Evolutionary conservation across 495 filamentous ascomycete genomes (phyloP), one percentile per base, ranked within the genome.

Genomic region (Penicillium maclennaniae): DNA sequence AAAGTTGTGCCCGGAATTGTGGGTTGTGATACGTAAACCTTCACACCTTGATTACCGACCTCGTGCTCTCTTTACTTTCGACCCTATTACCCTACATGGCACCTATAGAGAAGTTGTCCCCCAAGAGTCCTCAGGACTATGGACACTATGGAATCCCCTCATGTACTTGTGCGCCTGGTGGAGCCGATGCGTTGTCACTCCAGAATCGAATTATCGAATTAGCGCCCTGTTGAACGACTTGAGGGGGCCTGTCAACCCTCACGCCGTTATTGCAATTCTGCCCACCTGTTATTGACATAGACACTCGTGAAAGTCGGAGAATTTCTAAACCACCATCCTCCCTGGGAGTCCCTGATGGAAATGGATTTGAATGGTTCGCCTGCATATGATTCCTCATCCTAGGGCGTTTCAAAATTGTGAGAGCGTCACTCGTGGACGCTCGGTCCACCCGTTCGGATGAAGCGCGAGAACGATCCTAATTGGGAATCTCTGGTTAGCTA

Each of bases 371-470:
- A n/a, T n/a, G n/a, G 23, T 23, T 49, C 41, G 47, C 23, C 40
- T 51, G 51, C 51, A 59, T 28, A n/a, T 53, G 58, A 57, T 60
- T 43, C 36, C 54, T 60, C 58, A 57, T 20, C 49, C 37, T 41
- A 39, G 27, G 42, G n/a, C 31, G 31, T 38, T 17, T 39, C 23
- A 25, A 23, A 10, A 49, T 27, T 26, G 21, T 31, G 38, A 39
- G 9, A 39, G 9, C 9, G 31, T 34, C 23, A 43, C 38, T 27
- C 37, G 27, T 43, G 14, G 34, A 54, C 52, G 59, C 61, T 56
- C 54, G 61, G 61, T 59, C 59, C 61, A 65, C 47, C 43, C 4
- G 61, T 62, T 65, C 54, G 54, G 42, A 41, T 26, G 15, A 47
- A 38, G 16, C 5, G 17, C 16, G 25, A n/a, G 19, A 25, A 47